Evolutionary conservation across 1,284 basidiomycete species (phyloP), one percentile per base, ranked within the genome.

Genomic region (Apiotrichum brassicae): DNA sequence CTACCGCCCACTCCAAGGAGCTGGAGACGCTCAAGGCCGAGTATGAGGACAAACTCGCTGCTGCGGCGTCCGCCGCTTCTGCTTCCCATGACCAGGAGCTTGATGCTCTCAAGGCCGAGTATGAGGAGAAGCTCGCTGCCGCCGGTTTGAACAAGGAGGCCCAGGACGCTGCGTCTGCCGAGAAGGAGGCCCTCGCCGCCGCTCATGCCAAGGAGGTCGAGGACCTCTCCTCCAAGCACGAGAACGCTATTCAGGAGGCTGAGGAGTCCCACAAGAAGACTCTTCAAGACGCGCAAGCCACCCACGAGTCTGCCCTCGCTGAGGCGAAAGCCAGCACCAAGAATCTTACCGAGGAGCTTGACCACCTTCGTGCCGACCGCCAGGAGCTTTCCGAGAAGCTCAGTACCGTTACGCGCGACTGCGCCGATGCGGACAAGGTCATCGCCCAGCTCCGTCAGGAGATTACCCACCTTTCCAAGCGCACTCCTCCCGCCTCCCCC

Each of bases 81-180:
- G 47, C 50, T 22, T 53, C 59, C 3, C 63, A 64, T 39, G 30
- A 46, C 16, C 53, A 59, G 9, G 63, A 63, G 49, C 41, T 66
- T 26, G 56, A 62, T 35, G 45, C 57, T 1, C 37, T 63, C 13
- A 49, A 52, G 23, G 54, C 60, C 22, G 43, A 52, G 7, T 61
- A 66, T 36, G 55, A 34, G 23, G 19, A 37, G 22, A 24, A 37
- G 34, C 45, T 47, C 30, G 30, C 41, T 11, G 42, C 45, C 3
- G 36, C 38, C 3, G 9, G 46, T 13, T 11, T 30, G 6, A 30
- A 30, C 25, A 35, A 34, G 5, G 34, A 45, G 38, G 43, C 46
- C 20, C 40, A 37, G 18, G 25, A 33, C 36, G 48, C 48, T 6
- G 18, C 36, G 12, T 37, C 36, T 12, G 23, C 33, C 22, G 45